phyloP scores from a whole-genome alignment of 1,284 basidiomycete species.

The Pseudozyma tsukubaensis region DNA sequence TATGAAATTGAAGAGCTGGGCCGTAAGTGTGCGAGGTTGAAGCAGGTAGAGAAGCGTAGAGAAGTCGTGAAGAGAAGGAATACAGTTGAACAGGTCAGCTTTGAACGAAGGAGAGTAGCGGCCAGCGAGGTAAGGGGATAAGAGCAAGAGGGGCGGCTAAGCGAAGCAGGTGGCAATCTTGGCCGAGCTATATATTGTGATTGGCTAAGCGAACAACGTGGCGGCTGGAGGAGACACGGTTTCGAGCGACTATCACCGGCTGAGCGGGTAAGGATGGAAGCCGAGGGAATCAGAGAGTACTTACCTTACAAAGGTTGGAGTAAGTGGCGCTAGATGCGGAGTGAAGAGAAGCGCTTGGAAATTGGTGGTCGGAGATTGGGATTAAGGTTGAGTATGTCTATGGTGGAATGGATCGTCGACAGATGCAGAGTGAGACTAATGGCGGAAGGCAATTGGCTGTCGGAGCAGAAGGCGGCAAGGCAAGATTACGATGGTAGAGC shows the following conservation, averaged over 20 bases:
- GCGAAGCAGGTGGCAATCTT: neutral
- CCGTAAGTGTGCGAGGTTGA: neutral
- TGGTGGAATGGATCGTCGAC: constrained; percentile 9
- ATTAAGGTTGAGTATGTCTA: constrained; percentile 23
- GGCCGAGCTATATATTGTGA: constrained; percentile 17
- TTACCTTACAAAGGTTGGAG: neutral
- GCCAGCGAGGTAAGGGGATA: constrained; percentile 14
- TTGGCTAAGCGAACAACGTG: neutral
- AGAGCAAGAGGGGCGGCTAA: constrained; percentile 10
- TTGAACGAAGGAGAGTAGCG: constrained; percentile 6
- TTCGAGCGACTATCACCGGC: neutral
- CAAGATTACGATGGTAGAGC: neutral
- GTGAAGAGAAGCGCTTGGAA: constrained; percentile 17
- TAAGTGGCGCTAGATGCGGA: constrained; percentile 21
- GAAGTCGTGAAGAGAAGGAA: neutral
- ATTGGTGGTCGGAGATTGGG: constrained; percentile 25
- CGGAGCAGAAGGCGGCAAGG: neutral
- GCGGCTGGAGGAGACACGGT: neutral
- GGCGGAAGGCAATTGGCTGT: neutral
- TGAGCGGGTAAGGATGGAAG: neutral
- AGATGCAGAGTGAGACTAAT: constrained; percentile 6
- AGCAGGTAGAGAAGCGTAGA: neutral
- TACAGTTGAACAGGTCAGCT: constrained; percentile 5
- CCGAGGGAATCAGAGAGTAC: constrained; percentile 4
- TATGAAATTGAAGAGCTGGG: neutral